phyloP scores from a whole-genome alignment of 2,329 filamentous ascomycete genomes.

The Tolypocladium pustulatum region DNA sequence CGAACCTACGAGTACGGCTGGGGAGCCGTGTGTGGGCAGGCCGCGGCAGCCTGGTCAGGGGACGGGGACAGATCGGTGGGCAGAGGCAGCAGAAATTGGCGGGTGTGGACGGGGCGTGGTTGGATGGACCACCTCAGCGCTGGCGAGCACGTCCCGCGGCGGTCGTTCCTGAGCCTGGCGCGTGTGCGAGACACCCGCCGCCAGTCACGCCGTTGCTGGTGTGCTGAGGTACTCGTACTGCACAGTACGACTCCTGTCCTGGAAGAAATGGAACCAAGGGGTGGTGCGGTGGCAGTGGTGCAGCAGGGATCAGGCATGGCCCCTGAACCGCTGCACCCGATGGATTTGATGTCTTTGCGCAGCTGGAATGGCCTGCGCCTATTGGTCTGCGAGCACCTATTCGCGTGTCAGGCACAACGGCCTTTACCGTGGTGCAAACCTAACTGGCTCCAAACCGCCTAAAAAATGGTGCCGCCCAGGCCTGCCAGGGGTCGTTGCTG shows the following conservation, averaged over 20 bases:
- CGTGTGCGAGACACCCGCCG: not conserved
- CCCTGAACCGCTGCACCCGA: not conserved
- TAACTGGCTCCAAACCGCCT: not conserved
- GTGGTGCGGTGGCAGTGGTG: not conserved
- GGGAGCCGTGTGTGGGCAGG: not conserved
- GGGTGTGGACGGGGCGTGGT: not conserved
- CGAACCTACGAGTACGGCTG: not conserved
- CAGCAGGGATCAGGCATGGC: not conserved
- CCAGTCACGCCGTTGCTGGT: not conserved
- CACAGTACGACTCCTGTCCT: not conserved
- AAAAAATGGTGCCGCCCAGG: not conserved
- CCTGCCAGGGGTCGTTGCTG: not conserved
- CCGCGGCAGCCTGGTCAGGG: not conserved
- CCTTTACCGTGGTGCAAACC: not conserved
- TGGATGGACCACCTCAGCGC: not conserved
- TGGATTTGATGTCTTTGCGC: not conserved
- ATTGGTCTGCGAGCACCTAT: slow-evolving; percentile 5
- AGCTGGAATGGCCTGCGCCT: slow-evolving; percentile 4
- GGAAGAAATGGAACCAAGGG: not conserved
- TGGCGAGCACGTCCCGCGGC: not conserved
- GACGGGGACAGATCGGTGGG: not conserved
- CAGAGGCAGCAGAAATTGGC: not conserved
- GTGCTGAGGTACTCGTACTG: not conserved
- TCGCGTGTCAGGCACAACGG: not conserved
- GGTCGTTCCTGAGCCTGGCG: not conserved